Conservation (phyloP, 1,139 yeast species). For the Taphrina populina region DNA sequence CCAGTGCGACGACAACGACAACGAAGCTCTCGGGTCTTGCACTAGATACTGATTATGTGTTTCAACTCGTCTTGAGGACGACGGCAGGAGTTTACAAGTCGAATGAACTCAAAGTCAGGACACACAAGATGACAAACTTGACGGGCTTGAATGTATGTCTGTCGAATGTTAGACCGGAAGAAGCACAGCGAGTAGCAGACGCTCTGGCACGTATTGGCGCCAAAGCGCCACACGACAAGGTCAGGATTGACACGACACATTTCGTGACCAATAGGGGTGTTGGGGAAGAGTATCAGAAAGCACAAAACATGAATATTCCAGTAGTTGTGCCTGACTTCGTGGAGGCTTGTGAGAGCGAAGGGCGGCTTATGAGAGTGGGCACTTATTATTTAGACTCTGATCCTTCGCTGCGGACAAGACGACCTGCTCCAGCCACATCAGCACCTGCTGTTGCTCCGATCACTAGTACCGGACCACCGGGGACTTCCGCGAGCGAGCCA, state of each 20-base stretch:
- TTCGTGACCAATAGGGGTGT: constrained; percentile 75
- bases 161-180: constrained; percentile 71
- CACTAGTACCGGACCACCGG: not conserved
- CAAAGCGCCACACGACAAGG: constrained; percentile 67
- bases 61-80: constrained; percentile 77
- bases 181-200: constrained; percentile 60
- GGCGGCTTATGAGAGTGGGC: constrained; percentile 89
- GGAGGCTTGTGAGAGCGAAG: constrained; percentile 86
- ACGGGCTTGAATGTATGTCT: constrained; percentile 89
- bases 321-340: constrained; percentile 96
- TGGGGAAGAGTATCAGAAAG: constrained; percentile 68
- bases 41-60: constrained; percentile 75
- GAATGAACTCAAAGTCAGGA: constrained; percentile 65
- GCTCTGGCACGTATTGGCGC: constrained; percentile 78
- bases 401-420: constrained; percentile 23
- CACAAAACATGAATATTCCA: constrained; percentile 85
- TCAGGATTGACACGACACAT: constrained; percentile 90
- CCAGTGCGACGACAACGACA: constrained; percentile 77
- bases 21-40: constrained; percentile 91
- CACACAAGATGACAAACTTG: constrained; percentile 95
- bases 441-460: not conserved
- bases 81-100: constrained; percentile 83
- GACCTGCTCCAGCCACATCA: not conserved
- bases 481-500: not conserved
- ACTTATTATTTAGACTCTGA: constrained; percentile 64